Conservation (phyloP, 2,329 filamentous ascomycete genomes). For the Ceratocystis smalleyi region DNA sequence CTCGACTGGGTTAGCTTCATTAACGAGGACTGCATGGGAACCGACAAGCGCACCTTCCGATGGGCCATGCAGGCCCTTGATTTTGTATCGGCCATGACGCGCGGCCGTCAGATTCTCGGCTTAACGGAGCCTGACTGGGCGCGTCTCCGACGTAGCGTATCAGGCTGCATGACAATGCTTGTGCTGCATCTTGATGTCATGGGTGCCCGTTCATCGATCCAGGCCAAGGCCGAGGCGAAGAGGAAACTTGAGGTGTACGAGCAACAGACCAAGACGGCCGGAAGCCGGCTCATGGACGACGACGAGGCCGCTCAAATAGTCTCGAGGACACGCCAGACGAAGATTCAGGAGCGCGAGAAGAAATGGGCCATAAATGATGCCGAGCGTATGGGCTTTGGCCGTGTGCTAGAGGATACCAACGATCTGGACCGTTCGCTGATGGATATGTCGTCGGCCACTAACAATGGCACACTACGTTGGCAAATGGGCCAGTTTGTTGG, state of each 20-base stretch:
- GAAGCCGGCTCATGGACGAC: conserved; percentile 56
- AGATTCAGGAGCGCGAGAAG: conserved; percentile 63
- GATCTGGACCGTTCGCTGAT: conserved; percentile 91
- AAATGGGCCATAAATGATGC: conserved; percentile 62
- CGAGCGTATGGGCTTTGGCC: conserved; percentile 73
- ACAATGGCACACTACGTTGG: conserved; percentile 91
- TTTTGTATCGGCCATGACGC: conserved; percentile 94
- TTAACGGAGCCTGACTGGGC: conserved; percentile 80
- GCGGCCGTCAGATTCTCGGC: conserved; percentile 81
- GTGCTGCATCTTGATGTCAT: conserved; percentile 99
- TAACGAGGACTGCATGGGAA: conserved; percentile 87
- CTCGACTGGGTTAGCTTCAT: conserved; percentile 98
- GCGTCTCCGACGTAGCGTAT: conserved; percentile 70
- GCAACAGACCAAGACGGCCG: conserved; percentile 60
- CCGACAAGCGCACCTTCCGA: conserved; percentile 87
- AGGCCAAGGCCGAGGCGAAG: conserved; percentile 86
- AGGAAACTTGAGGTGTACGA: conserved; percentile 56
- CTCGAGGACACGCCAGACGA: conserved; percentile 56
- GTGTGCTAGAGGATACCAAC: conserved; percentile 84
- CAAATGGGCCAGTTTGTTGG: conserved; percentile 98
- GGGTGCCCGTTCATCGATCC: conserved; percentile 83
- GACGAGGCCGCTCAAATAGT: conserved; percentile 68
- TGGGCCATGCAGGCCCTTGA: conserved; percentile 94
- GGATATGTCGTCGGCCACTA: conserved; percentile 82
- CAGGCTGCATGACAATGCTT: conserved; percentile 89